A percentile compares a stretch with the other conserved stretches of the same genome.
phyloP scores from a whole-genome alignment of 2,329 filamentous ascomycete genomes.

The Phoma sp. region DNA sequence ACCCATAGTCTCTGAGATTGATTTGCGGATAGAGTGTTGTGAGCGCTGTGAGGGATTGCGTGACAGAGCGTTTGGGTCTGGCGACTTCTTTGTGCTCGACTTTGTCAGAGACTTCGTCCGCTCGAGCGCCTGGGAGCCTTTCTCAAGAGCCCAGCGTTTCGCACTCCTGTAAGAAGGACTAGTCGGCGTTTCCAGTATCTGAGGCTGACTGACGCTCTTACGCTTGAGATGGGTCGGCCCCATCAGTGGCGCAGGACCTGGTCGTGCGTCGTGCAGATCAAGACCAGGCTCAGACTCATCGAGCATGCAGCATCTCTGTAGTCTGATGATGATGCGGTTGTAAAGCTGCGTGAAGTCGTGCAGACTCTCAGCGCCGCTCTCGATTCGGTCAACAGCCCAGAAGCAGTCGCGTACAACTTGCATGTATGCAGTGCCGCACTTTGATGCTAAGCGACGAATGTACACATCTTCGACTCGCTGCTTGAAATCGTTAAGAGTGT shows the following conservation, averaged over 20 bases:
- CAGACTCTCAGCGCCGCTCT: conserved; percentile 39
- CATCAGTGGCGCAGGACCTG: conserved; percentile 29
- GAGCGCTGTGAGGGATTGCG: conserved; percentile 42
- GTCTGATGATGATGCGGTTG: conserved; percentile 55
- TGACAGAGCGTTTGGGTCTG: conserved; percentile 35
- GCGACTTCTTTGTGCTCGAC: conserved; percentile 34
- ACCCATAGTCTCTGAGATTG: conserved; percentile 40
- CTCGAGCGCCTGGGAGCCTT: conserved; percentile 45
- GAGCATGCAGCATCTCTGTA: conserved; percentile 50
- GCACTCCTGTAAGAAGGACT: conserved; percentile 46
- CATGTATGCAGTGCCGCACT: conserved; percentile 78
- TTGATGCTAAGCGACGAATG: conserved; percentile 69
- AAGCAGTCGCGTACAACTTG: conserved; percentile 77
- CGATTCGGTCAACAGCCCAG: conserved; percentile 66
- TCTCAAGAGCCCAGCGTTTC: conserved; percentile 47
- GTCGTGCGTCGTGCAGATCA: conserved; percentile 37
- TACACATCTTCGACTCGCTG: conserved; percentile 69
- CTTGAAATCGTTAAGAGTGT: conserved; percentile 68
- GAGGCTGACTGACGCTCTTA: conserved; percentile 38
- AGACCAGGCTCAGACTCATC: conserved; percentile 46
- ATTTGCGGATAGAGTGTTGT: conserved; percentile 45
- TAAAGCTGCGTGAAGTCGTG: conserved; percentile 44
- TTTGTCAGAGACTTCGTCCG: conserved; percentile 44
- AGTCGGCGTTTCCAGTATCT: conserved; percentile 33
- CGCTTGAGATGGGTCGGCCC: conserved; percentile 40